Evolutionary conservation across 768 basidiomycete genomes (phyloP).

Genomic region (Termitomyces sp.): DNA sequence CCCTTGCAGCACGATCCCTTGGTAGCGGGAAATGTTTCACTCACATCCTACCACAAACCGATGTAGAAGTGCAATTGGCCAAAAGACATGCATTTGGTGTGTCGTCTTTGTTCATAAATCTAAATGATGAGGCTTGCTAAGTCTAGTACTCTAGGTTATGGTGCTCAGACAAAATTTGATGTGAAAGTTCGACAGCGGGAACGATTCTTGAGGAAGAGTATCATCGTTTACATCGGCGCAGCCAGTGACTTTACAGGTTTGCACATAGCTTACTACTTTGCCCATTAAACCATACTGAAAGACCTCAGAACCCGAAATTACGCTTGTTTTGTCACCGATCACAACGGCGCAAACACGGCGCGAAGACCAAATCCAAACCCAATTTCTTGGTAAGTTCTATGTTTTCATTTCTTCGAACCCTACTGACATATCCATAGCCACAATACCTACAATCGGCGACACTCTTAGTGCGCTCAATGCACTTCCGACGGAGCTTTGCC

Average conservation of each 20-base stretch:
- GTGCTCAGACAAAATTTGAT: conserved; percentile 56
- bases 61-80: conserved; percentile 57
- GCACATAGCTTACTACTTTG: conserved; percentile 7
- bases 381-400: conserved; percentile 49
- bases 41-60: conserved; percentile 58
- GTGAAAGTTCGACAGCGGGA: conserved; percentile 52
- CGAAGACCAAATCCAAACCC: conserved; percentile 48
- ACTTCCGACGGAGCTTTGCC: conserved; percentile 57
- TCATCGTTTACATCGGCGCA: conserved; percentile 65
- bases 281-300: background rate
- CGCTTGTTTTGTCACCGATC: conserved; percentile 65
- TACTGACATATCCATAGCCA: conserved; percentile 39
- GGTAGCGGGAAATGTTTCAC: conserved; percentile 55
- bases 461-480: conserved; percentile 63
- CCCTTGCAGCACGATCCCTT: conserved; percentile 70
- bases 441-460: conserved; percentile 74
- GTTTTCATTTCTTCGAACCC: background rate
- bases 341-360: conserved; percentile 47
- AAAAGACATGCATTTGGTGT: conserved; percentile 53
- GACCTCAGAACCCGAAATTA: conserved; percentile 62
- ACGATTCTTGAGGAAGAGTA: conserved; percentile 52
- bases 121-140: background rate
- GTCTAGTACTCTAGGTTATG: conserved; percentile 41
- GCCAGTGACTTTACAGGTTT: conserved; percentile 70
- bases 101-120: conserved; percentile 8